Conservation (phyloP, 2,329 filamentous ascomycete genomes). For the Byssothecium circinans region DNA sequence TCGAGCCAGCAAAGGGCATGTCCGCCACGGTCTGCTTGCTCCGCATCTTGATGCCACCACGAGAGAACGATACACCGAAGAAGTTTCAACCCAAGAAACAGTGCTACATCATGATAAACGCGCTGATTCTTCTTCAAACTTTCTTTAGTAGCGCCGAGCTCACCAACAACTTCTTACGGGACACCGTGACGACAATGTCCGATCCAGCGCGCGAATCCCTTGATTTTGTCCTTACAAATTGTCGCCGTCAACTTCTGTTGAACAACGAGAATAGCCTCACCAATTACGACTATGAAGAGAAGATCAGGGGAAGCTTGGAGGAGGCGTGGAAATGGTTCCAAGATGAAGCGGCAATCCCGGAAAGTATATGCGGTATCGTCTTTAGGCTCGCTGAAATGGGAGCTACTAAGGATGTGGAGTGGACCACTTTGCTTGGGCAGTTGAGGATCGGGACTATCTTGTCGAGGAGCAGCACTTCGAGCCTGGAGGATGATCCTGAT, state of each 20-base stretch:
- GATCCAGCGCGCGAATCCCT: slow-evolving; percentile 1
- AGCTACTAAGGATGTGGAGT: not conserved
- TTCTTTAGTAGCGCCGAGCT: slow-evolving; percentile 1
- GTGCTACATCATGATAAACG: slow-evolving; percentile 12
- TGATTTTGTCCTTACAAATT: slow-evolving; percentile 7
- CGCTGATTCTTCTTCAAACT: slow-evolving; percentile 12
- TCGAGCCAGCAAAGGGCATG: not conserved
- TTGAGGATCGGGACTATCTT: slow-evolving; percentile 4
- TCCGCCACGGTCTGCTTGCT: not conserved
- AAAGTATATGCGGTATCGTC: slow-evolving; percentile 12
- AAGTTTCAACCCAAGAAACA: not conserved
- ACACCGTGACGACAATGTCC: not conserved
- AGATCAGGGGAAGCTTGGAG: not conserved
- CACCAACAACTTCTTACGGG: slow-evolving; percentile 7
- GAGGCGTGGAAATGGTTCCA: slow-evolving; percentile 14
- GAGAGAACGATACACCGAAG: not conserved
- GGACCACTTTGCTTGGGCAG: not conserved
- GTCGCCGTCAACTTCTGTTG: not conserved
- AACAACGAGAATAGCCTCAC: not conserved
- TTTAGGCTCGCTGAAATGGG: slow-evolving; percentile 14
- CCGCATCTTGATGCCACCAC: not conserved
- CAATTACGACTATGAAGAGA: not conserved
- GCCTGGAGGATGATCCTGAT: not conserved
- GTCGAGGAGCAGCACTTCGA: slow-evolving; percentile 3
- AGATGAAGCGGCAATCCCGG: not conserved